Conservation (phyloP, 768 basidiomycete genomes). For the Hysterangium stoloniferum region DNA sequence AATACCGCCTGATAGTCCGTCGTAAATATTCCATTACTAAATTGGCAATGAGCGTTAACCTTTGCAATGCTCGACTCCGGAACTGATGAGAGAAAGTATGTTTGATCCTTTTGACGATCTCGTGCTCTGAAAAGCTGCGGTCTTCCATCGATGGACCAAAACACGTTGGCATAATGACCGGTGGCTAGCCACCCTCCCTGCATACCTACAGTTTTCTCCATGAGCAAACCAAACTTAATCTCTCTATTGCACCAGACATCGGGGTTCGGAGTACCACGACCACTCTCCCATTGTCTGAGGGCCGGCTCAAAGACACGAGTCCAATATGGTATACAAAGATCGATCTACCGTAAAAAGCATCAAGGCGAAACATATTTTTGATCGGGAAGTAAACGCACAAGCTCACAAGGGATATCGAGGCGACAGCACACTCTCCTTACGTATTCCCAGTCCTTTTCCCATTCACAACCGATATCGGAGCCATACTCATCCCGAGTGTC, state of each 20-base stretch:
- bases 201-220: conserved; percentile 24
- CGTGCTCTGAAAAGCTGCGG: conserved; percentile 33
- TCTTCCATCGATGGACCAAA: conserved; percentile 32
- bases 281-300: conserved; percentile 65
- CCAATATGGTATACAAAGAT: conserved; percentile 91
- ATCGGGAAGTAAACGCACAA: conserved; percentile 39
- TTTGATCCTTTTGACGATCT: conserved; percentile 79
- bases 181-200: conserved; percentile 69
- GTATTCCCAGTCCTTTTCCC: conserved; percentile 94
- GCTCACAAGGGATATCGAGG: conserved; percentile 62
- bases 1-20: conserved; percentile 45
- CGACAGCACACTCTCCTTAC: conserved; percentile 72
- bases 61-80: conserved; percentile 53
- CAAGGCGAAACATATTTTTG: neutral
- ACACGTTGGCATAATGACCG: conserved; percentile 82
- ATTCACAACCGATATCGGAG: conserved; percentile 81
- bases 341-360: conserved; percentile 42
- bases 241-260: conserved; percentile 93
- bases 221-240: conserved; percentile 78
- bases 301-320: conserved; percentile 84
- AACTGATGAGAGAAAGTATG: conserved; percentile 82
- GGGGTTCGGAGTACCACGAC: conserved; percentile 76
- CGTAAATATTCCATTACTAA: neutral
- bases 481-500: conserved; percentile 77
- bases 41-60: conserved; percentile 10